Base-by-base conservation (phyloP, 2,329 filamentous ascomycete genomes). In the Lachnellula subtilissima region DNA sequence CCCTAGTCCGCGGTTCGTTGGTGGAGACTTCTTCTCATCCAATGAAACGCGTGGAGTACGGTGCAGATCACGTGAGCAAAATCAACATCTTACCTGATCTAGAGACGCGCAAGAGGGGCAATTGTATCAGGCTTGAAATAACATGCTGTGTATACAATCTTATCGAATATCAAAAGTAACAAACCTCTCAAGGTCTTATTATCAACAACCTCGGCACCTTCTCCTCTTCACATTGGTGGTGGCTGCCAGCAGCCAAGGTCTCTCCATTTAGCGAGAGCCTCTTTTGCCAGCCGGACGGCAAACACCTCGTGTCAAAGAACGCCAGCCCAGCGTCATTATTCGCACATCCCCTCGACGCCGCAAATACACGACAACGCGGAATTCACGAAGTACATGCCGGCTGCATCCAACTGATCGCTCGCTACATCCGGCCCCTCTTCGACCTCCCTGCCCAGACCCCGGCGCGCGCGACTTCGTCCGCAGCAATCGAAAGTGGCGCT, bases 401-500 rank as follows among this genome's bases (percentile, higher is more conserved):
- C 51, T 25, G 22, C 22, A 37, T 35, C 9, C 12, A 19, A 36
- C 28, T 43, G 28, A 52, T 42, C 37, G 53, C 39, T 58, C 53
- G 39, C 45, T 50, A 35, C 47, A 49, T 52, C 51, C 52, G 48
- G 57, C 58, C 36, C 53, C 43, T 48, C 17, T 45, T 40, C 45
- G 53, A 39, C 45, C 39, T 48, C 53, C 28, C 53, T 52, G 32
- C 53, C 32, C 40, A 1, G 22, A 22, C 37, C 49, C 43, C 42
- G 36, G 17, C 45, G 52, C 55, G 58, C 61, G 63, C 56, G 59
- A 58, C 59, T 36, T 56, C 55, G 57, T 57, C 50, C 57, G 58
- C 59, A 60, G 51, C 58, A 17, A 40, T 55, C 55, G 52, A 69
- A 59, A 54, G 67, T 67, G 67, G 67, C 66, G 64, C 52, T 60